Conservation (phyloP, 2,329 filamentous ascomycete species). For the Aspergillus sp. region DNA sequence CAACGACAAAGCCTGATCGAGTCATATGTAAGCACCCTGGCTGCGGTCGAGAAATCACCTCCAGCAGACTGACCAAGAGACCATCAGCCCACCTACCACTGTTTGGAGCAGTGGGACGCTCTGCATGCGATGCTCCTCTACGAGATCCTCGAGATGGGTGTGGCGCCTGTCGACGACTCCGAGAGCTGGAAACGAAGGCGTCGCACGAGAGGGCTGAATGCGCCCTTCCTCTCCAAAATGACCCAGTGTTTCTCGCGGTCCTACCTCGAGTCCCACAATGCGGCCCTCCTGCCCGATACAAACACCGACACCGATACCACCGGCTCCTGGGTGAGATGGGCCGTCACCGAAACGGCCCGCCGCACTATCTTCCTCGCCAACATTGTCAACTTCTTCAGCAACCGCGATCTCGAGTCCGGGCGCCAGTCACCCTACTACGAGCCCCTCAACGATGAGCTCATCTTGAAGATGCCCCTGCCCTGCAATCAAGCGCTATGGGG, state of each 20-base stretch:
- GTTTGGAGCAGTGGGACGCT: constrained; percentile 15
- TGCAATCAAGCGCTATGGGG: constrained; percentile 14
- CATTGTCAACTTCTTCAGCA: constrained; percentile 18
- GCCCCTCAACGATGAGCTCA: constrained; percentile 19
- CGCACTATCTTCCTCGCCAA: constrained; percentile 22
- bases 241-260: constrained; percentile 11
- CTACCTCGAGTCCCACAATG: constrained; percentile 9
- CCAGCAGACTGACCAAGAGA: not conserved
- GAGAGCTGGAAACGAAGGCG: constrained; percentile 17
- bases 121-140: constrained; percentile 25
- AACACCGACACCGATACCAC: not conserved
- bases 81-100: constrained; percentile 4
- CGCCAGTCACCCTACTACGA: constrained; percentile 18
- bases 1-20: constrained; percentile 19
- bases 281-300: constrained; percentile 6
- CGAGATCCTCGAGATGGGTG: constrained; percentile 15
- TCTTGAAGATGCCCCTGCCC: constrained; percentile 21
- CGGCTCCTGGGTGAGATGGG: constrained; percentile 9
- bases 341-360: constrained; percentile 17
- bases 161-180: constrained; percentile 3
- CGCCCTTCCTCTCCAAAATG: constrained; percentile 21
- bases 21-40: constrained; percentile 7
- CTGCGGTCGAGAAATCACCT: not conserved
- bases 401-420: constrained; percentile 11
- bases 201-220: constrained; percentile 12